Percentiles rank a stretch among this genome's conserved stretches.
phyloP scores from a whole-genome alignment of 768 basidiomycete species.

The Boletellus emodensis region DNA sequence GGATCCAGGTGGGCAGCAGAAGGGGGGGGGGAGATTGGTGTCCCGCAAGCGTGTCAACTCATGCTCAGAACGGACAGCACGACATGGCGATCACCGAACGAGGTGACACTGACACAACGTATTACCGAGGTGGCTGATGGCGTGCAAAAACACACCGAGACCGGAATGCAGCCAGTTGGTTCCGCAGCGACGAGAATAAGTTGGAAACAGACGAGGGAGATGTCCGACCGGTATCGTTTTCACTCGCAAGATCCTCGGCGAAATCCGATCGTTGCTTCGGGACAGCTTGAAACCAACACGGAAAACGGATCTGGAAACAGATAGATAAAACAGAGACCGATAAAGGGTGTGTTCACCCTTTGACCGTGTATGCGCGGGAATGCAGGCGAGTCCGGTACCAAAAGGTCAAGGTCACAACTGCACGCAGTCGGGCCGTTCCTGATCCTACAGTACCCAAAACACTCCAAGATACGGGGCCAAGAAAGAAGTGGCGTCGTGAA shows the following conservation, averaged over 20 bases:
- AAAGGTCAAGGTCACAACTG: background rate
- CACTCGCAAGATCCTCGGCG: background rate
- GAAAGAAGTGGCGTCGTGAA: background rate
- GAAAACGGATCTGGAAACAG: slow-evolving; percentile 9
- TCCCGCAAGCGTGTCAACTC: too few species aligned
- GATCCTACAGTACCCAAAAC: slow-evolving; percentile 10
- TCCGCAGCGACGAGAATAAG: background rate
- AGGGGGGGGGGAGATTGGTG: too few species aligned
- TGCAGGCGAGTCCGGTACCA: slow-evolving; percentile 1
- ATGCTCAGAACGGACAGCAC: too few species aligned
- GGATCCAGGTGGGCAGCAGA: too few species aligned
- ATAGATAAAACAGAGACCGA: background rate
- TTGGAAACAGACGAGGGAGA: slow-evolving; percentile 2
- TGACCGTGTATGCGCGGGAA: slow-evolving; percentile 12
- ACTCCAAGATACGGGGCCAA: background rate
- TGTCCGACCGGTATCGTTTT: background rate
- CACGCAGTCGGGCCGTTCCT: slow-evolving; percentile 15
- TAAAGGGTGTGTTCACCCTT: slow-evolving; percentile 1
- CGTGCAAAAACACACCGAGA: too few species aligned
- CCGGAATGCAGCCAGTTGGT: background rate
- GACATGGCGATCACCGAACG: background rate
- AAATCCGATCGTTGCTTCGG: slow-evolving; percentile 1
- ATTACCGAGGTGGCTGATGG: background rate
- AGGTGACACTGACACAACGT: background rate
- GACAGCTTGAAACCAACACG: background rate